Evolutionary conservation across 2,329 filamentous ascomycete species (phyloP).

Genomic region (Capronia epimyces): DNA sequence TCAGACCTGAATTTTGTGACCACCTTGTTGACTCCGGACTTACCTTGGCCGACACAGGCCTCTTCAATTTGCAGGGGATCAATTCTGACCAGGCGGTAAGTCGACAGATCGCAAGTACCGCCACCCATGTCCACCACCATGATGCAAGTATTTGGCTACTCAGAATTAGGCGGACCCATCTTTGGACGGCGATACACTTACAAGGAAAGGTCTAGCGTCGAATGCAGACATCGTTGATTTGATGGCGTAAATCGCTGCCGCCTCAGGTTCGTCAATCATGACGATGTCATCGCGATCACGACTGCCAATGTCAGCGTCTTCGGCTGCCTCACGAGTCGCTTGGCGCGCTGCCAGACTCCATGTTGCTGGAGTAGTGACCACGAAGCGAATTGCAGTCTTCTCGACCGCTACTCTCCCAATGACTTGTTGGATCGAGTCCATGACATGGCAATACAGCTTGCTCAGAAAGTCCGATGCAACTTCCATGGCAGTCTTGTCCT

Average conservation of each 20-base stretch:
- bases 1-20: background rate
- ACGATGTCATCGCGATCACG: conserved; percentile 13
- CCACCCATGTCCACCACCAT: background rate
- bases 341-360: conserved; percentile 17
- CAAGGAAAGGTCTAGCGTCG: background rate
- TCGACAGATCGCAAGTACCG: background rate
- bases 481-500: conserved; percentile 24
- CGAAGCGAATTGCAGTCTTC: conserved; percentile 14
- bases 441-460: conserved; percentile 18
- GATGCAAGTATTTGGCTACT: background rate
- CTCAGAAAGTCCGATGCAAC: conserved; percentile 30
- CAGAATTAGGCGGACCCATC: too few species aligned
- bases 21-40: background rate
- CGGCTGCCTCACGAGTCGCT: conserved; percentile 13
- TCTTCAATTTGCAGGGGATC: background rate
- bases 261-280: conserved; percentile 27
- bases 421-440: conserved; percentile 7
- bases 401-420: background rate
- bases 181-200: background rate
- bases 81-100: background rate
- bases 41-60: background rate
- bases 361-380: conserved; percentile 25
- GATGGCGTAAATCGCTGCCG: conserved; percentile 27
- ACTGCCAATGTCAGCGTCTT: conserved; percentile 17
- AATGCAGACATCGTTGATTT: background rate